phyloP scores from a whole-genome alignment of 805 yeast species.

The Ogataea siamensis region DNA sequence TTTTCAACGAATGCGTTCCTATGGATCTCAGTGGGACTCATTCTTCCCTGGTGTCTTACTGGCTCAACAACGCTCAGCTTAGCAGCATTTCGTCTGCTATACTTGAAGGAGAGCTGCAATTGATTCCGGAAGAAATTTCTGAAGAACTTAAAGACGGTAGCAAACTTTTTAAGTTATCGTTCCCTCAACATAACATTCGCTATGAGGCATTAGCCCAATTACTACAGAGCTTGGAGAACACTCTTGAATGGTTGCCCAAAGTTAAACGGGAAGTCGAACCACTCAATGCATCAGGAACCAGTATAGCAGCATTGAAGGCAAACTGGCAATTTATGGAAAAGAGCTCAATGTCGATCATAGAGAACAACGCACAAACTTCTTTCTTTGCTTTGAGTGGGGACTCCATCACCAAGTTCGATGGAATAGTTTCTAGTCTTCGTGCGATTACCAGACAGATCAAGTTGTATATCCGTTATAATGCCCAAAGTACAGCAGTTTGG shows the following conservation, averaged over 20 bases:
- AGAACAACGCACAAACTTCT: conserved; percentile 3
- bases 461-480: conserved; percentile 54
- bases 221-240: conserved; percentile 54
- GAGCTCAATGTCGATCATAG: conserved; percentile 3
- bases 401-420: conserved; percentile 37
- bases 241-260: conserved; percentile 57
- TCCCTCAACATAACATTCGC: conserved; percentile 43
- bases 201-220: conserved; percentile 52
- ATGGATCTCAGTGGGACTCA: conserved; percentile 14
- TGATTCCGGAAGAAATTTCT: conserved; percentile 30
- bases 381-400: conserved; percentile 29
- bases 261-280: conserved; percentile 41
- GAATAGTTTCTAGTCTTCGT: conserved; percentile 35
- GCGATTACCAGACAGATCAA: conserved; percentile 38
- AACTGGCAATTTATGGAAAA: conserved; percentile 31
- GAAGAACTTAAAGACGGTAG: conserved; percentile 30
- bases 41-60: conserved; percentile 23
- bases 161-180: conserved; percentile 32
- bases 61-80: conserved; percentile 38
- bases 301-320: conserved; percentile 27
- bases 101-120: conserved; percentile 22
- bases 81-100: conserved; percentile 33
- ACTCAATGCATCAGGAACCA: conserved; percentile 9
- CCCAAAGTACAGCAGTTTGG: conserved; percentile 52
- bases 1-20: conserved; percentile 29